Evolutionary conservation across 208 protist genomes (phyloP), one percentile per base, ranked within the genome.

Genomic region (Trypanosoma melophagium): DNA sequence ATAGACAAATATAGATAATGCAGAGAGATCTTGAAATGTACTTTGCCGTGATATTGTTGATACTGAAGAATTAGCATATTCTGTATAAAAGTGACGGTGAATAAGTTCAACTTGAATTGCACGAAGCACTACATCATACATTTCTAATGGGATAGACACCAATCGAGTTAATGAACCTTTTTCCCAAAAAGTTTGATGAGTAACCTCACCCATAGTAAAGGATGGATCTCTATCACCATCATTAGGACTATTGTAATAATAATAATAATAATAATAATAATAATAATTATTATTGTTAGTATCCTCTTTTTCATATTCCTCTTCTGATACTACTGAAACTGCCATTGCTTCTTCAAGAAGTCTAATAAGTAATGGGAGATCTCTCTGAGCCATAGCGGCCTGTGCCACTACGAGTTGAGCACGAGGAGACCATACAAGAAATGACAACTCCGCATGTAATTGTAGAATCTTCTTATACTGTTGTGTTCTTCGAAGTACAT

Each of bases 341-440:
- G 28, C 54, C 28, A 21, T 53, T 42, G 42, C 45, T n/a, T 60
- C 69, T 25, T 63, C 60, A 7, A 74, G 21, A 13, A 74, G 60
- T 28, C 21, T 19, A 24, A 86, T 70, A 14, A 93, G 84, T 22
- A 87, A 21, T 16, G 60, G 59, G 8, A 87, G 57, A 22, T 88
- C 66, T 10, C 71, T 61, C 21, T 64, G 66, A 47, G 76, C 80
- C 58, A 90, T 71, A 44, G 80, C 84, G 1, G 82, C 81, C 60
- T 93, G 87, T 8, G 87, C 81, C 4, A 90, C 74, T 14, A 84
- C 77, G 25, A 74, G 42, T 28, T 79, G 47, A 14, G 81, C 81
- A 3, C 63, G 47, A 12, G 77, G 49, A 0, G 87, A 74, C 83
- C 83, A 86, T 69, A 79, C 71, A 14, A 25, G 28, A 19, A 49